Evolutionary conservation across 306 rosid species (phyloP).

Genomic region (Cucurbita moschata): DNA sequence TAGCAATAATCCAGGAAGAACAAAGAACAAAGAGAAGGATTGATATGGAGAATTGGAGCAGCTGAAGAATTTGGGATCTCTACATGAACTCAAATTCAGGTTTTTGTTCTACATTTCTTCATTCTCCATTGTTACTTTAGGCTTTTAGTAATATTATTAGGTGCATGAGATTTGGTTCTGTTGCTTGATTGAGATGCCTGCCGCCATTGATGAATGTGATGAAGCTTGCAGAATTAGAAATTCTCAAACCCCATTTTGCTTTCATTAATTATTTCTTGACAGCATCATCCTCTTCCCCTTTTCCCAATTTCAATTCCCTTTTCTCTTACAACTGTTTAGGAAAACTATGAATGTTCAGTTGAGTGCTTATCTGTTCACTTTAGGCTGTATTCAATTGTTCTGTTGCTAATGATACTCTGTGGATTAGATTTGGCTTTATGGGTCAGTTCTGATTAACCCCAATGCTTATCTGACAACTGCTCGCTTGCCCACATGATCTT

Average conservation of each 20-base stretch:
- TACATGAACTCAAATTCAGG: conserved; percentile 22
- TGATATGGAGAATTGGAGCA: conserved; percentile 7
- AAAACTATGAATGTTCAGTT: background rate
- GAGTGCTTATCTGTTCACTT: background rate
- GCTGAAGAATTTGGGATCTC: conserved; percentile 6
- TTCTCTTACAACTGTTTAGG: background rate
- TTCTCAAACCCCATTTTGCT: background rate
- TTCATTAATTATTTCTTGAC: background rate
- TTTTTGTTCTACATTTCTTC: conserved; percentile 19
- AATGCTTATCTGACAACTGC: background rate
- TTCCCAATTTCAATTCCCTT: background rate
- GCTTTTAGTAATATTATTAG: conserved; percentile 9
- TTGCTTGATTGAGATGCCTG: background rate
- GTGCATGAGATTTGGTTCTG: conserved; percentile 34
- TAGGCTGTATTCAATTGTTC: background rate
- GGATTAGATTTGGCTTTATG: background rate
- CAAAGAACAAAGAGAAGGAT: conserved; percentile 13
- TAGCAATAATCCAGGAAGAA: conserved; percentile 2
- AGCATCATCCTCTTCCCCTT: background rate
- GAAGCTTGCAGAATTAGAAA: background rate
- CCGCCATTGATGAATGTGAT: background rate
- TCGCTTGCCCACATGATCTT: background rate
- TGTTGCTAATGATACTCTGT: background rate
- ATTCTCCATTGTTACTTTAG: conserved; percentile 6
- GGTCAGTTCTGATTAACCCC: background rate